Conservation (phyloP, 1,139 yeast species). For the Candida neerlandica region DNA sequence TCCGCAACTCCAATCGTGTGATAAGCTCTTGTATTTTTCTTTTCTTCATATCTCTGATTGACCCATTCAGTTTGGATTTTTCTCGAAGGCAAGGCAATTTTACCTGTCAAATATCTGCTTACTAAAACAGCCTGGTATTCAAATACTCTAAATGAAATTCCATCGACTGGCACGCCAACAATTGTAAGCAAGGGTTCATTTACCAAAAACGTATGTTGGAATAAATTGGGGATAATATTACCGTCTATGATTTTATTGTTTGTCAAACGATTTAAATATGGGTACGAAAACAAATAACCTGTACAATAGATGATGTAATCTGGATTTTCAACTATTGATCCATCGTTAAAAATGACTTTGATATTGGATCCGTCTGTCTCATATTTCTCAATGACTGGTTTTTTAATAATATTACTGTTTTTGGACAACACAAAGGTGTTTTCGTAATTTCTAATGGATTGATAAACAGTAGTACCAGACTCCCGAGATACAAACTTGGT, state of each 20-base stretch:
- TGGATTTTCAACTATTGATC: constrained; percentile 27
- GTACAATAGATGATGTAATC: constrained; percentile 47
- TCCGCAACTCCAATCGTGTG: constrained; percentile 40
- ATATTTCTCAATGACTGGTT: constrained; percentile 27
- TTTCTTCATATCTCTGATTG: constrained; percentile 23
- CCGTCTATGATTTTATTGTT: constrained; percentile 33
- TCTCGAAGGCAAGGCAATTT: constrained; percentile 30
- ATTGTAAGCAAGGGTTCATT: constrained; percentile 40
- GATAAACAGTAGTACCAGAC: constrained; percentile 27
- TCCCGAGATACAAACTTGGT: constrained; percentile 27
- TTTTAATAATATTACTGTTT: constrained; percentile 22
- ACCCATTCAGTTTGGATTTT: constrained; percentile 37
- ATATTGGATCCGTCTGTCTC: constrained; percentile 19
- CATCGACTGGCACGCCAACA: constrained; percentile 48
- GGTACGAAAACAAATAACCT: constrained; percentile 47
- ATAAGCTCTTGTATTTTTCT: constrained; percentile 38
- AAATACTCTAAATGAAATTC: constrained; percentile 40
- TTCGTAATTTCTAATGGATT: constrained; percentile 28
- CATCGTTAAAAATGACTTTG: constrained; percentile 33
- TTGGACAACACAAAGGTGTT: constrained; percentile 20
- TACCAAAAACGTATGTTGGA: constrained; percentile 41
- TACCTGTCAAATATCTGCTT: constrained; percentile 37
- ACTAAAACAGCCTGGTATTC: constrained; percentile 45
- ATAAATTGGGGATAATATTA: constrained; percentile 29
- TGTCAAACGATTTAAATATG: constrained; percentile 36